Percentiles rank a stretch among this genome's conserved stretches.
These are phyloP conservation scores for Athelia psychrophila DNA, from an alignment of 1,284 basidiomycete genomes.

Conservation along the genomic window DNA sequence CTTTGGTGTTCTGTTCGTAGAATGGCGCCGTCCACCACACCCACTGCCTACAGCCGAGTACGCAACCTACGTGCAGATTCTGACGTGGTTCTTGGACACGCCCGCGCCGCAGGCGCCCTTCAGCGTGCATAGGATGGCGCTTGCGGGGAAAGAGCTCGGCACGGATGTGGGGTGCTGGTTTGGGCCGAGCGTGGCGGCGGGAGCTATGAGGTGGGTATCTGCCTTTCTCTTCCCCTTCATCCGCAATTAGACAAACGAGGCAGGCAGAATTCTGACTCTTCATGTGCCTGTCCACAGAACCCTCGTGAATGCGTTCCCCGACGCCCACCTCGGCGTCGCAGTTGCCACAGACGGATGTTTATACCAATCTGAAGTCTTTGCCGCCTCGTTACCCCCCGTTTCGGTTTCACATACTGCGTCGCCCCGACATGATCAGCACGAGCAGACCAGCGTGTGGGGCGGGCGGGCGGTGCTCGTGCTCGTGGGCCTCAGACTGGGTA, in stretches of 20 bases:
- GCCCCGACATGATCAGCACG: not conserved
- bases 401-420: not conserved
- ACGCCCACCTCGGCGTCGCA: slow-evolving; percentile 80
- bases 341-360: slow-evolving; percentile 83
- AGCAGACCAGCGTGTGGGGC: slow-evolving; percentile 57
- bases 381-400: slow-evolving; percentile 56
- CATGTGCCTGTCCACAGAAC: slow-evolving; percentile 40
- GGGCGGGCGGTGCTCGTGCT: slow-evolving; percentile 84
- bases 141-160: slow-evolving; percentile 92
- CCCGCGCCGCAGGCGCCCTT: slow-evolving; percentile 90
- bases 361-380: slow-evolving; percentile 84
- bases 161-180: slow-evolving; percentile 98
- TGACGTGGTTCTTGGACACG: slow-evolving; percentile 95
- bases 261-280: not conserved
- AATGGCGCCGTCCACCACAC: slow-evolving; percentile 77
- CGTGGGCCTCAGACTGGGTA: slow-evolving; percentile 83
- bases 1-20: slow-evolving; percentile 40
- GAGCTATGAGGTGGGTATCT: slow-evolving; percentile 79
- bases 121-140: slow-evolving; percentile 94
- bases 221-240: not conserved
- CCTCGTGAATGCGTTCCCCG: slow-evolving; percentile 78
- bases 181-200: slow-evolving; percentile 94
- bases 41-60: slow-evolving; percentile 58
- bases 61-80: slow-evolving; percentile 81
- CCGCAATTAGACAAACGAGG: not conserved